phyloP scores from a whole-genome alignment of 2,329 filamentous ascomycete species.

The Cytospora paraplurivora region DNA sequence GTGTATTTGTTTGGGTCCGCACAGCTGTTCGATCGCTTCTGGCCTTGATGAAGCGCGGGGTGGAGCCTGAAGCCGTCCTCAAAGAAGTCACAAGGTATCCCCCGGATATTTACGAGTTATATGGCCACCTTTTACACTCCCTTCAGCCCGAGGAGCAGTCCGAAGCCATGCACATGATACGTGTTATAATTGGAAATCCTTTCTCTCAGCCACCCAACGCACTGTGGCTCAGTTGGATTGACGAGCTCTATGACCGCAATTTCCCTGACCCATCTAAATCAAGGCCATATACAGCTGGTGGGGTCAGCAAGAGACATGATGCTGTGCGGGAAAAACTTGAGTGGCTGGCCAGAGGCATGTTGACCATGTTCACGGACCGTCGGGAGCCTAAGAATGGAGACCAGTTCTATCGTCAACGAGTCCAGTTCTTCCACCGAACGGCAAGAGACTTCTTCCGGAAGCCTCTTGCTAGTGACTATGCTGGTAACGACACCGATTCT shows the following conservation, averaged over 20 bases:
- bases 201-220: neutral
- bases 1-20: constrained; percentile 4
- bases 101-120: constrained; percentile 2
- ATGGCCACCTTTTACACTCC: neutral
- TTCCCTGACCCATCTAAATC: neutral
- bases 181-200: neutral
- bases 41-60: neutral
- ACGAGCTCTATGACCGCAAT: neutral
- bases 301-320: neutral
- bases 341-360: neutral
- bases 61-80: neutral
- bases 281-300: neutral
- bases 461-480: neutral
- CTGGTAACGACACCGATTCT: neutral
- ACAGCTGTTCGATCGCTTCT: constrained; percentile 1
- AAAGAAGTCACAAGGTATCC: neutral
- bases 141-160: neutral
- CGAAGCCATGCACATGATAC: neutral
- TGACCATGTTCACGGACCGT: neutral
- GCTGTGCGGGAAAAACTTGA: neutral
- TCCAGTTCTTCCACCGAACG: constrained; percentile 2
- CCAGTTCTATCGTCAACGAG: constrained; percentile 4
- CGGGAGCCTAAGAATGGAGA: constrained; percentile 5
- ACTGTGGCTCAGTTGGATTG: constrained; percentile 3
- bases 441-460: neutral